A percentile compares a stretch with the other conserved stretches of the same genome.
phyloP scores from a whole-genome alignment of 306 rosid species.

The Quercus bicolor region DNA sequence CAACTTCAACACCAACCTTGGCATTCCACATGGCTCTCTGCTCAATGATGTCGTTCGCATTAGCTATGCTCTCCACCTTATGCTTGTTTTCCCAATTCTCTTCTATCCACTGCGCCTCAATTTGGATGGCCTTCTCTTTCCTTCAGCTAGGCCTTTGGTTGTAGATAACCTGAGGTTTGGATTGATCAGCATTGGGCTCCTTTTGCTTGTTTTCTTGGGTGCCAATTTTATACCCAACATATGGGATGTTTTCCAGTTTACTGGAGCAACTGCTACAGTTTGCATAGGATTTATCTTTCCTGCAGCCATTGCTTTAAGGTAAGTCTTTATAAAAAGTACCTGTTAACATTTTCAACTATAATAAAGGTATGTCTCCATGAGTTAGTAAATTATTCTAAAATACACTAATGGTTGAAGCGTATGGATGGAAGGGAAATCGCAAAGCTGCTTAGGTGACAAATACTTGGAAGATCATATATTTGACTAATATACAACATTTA shows the following conservation, averaged over 20 bases:
- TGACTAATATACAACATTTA: too few species aligned
- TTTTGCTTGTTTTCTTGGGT: slow-evolving; percentile 41
- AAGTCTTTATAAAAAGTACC: neutral
- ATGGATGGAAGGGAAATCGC: neutral
- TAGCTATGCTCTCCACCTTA: slow-evolving; percentile 66
- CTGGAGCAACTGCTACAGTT: slow-evolving; percentile 74
- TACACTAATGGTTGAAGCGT: neutral
- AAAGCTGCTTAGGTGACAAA: neutral
- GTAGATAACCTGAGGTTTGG: slow-evolving; percentile 34
- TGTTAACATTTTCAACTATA: neutral
- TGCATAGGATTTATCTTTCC: slow-evolving; percentile 70
- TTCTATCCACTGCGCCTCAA: slow-evolving; percentile 60
- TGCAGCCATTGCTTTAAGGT: slow-evolving; percentile 68
- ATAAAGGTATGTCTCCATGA: neutral
- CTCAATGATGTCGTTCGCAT: slow-evolving; percentile 57
- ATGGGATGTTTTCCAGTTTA: slow-evolving; percentile 66
- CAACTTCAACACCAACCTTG: slow-evolving; percentile 65
- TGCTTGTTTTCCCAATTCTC: slow-evolving; percentile 69
- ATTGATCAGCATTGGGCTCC: slow-evolving; percentile 44
- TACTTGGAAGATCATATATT: neutral
- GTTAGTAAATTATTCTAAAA: neutral
- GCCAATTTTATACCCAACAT: slow-evolving; percentile 71
- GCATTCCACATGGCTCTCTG: slow-evolving; percentile 53
- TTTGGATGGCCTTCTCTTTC: slow-evolving; percentile 49
- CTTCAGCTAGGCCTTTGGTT: slow-evolving; percentile 43